Base-by-base conservation (phyloP, 768 basidiomycete species). In the Tylopilus sp. region DNA sequence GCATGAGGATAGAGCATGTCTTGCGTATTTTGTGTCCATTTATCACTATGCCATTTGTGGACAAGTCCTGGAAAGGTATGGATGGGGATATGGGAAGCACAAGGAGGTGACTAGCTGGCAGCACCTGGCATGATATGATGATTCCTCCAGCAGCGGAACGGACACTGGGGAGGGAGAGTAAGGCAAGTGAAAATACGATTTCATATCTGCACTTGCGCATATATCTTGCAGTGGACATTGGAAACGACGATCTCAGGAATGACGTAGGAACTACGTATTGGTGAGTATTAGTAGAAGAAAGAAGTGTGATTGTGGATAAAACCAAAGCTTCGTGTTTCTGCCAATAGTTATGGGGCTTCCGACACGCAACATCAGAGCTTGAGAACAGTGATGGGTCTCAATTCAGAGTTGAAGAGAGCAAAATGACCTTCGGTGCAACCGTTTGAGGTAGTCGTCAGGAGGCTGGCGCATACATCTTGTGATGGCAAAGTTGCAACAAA, bases 41-140 rank as follows among this genome's bases (percentile, higher is more conserved):
- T 42, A 91, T 72, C 26, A 77, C 65, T 33, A 90, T 70, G 1
- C 90, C 90, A 53, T 92, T 91, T 18, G 85, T 81, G 1, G 90
- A 92, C 22, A 82, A 33, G 64, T 91, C 90, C 88, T 91, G 33
- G 36, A 47, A 28, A 17, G 17, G 26, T 31, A 26, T 57, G 49
- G 22, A 41, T 38, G 26, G n/a, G 26, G 26, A 48, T 25, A 43
- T 10, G 47, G 9, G 15, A 17, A n/a, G 23, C 20, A 22, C 38
- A 45, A 26, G 61, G 20, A 47, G 31, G 20, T 4, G 23, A 49
- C 10, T n/a, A n/a, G n/a, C n/a, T n/a, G n/a, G n/a, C 20, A 13
- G 21, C 62, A 88, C 88, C 71, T 90, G 84, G 60, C 89, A 91
- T 5, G 90, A 90, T 46, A 91, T 76, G 57, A 90, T 83, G 30